Conservation (phyloP, 495 filamentous ascomycete species). For the Daldinia bambusicola region DNA sequence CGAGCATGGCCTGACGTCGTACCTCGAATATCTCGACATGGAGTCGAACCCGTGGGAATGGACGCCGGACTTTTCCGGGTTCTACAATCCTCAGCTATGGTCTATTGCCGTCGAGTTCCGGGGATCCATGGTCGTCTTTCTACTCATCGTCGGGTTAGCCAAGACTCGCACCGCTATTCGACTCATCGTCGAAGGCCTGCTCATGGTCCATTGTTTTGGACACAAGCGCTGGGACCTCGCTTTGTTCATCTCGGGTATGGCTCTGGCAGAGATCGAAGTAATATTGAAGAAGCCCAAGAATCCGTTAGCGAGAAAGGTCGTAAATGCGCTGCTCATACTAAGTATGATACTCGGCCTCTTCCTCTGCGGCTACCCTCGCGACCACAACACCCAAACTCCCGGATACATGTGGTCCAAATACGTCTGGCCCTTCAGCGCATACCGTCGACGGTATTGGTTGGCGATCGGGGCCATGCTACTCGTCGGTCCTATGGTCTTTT, state of each 20-base stretch:
- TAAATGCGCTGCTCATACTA: conserved; percentile 39
- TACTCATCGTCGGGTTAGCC: conserved; percentile 51
- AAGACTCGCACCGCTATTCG: conserved; percentile 50
- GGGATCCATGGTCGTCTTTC: conserved; percentile 59
- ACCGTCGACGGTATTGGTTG: conserved; percentile 48
- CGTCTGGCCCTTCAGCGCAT: conserved; percentile 46
- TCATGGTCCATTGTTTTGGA: conserved; percentile 50
- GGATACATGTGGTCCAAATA: conserved; percentile 49
- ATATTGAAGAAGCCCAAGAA: conserved; percentile 45
- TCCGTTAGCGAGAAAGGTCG: conserved; percentile 23
- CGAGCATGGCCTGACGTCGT: conserved; percentile 45
- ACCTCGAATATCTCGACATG: conserved; percentile 52
- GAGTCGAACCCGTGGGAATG: conserved; percentile 49
- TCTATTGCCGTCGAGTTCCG: conserved; percentile 63
- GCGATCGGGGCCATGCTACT: conserved; percentile 62
- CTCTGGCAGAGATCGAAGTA: conserved; percentile 56
- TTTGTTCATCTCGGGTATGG: conserved; percentile 58
- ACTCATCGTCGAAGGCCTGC: conserved; percentile 45
- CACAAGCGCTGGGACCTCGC: conserved; percentile 58
- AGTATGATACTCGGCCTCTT: conserved; percentile 42
- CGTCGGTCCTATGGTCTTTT: conserved; percentile 62
- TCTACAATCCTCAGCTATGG: conserved; percentile 61
- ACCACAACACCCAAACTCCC: conserved; percentile 47
- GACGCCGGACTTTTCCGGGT: conserved; percentile 41
- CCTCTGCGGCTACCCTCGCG: conserved; percentile 47